Evolutionary conservation across 345 rosid species (phyloP), one percentile per base, ranked within the genome.

Genomic region (Eucalyptus camaldulensis): DNA sequence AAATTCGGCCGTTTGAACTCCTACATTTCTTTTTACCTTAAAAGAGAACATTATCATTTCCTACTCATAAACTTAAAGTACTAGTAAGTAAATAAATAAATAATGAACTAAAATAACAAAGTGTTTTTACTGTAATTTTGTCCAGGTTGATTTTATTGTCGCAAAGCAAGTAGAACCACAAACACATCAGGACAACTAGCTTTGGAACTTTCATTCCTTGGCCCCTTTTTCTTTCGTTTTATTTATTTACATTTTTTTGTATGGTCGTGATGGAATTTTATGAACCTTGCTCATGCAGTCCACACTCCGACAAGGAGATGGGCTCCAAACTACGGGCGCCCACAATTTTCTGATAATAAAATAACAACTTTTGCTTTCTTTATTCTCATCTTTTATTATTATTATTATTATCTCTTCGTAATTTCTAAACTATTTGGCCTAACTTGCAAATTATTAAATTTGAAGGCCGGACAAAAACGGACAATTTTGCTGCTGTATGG

Each of bases 1-100:
- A 17, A 33, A 72, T 72, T 69, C 7, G 0, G 4, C 43, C 4
- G 0, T 31, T 69, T 0, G 1, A 31, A 1, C 80, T n/a, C 80
- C 43, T 4, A 15, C 1, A 1, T 15, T 15, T 67, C 9, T 67
- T 67, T 17, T 31, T 1, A 16, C 80, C 21, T 31, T 6, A 15
- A 67, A 8, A 33, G 8, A 72, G 24, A 17, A 72, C 24, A 16
- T 37, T 33, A 10, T 72, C 81, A 21, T 72, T 72, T 69, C 13
- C 33, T 31, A 15, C 10, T 67, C 22, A 67, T 69, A 69, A 69
- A 31, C 80, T 69, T 69, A 69, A 69, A 69, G 6, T 37, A 72
- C 44, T 33, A 5, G 44, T 9, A 17, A 72, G 40, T 31, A 27
- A 27, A 65, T 65, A 6, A 14, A 65, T 33, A 72, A 17, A 33